Conservation (phyloP, 352 stramenopile species). For the Peronospora tabacina region DNA sequence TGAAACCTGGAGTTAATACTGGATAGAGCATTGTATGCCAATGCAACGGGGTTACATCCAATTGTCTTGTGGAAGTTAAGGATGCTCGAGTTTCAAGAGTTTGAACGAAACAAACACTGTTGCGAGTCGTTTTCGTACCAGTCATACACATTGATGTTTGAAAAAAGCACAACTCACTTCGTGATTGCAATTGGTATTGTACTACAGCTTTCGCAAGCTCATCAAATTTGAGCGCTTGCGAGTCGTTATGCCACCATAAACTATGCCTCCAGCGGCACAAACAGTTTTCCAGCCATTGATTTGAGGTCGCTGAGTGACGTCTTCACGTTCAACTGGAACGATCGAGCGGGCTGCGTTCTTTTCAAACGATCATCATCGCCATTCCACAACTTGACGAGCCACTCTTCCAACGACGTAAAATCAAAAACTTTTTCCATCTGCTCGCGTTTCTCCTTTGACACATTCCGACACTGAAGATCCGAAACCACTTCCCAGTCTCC, state of each 20-base stretch:
- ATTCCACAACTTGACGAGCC: constrained; percentile 53
- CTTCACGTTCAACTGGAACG: constrained; percentile 43
- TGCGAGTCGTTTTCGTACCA: no score
- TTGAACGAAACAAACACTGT: no score
- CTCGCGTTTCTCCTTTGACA: constrained; percentile 55
- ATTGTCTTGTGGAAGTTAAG: no score
- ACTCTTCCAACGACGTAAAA: constrained; percentile 58
- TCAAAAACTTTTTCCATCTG: constrained; percentile 50
- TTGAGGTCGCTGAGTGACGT: constrained; percentile 53
- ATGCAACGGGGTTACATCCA: no score
- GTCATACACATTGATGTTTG: no score
- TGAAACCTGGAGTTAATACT: no score
- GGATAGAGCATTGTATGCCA: no score
- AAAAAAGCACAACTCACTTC: no score
- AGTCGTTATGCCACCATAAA: background rate
- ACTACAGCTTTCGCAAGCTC: no score
- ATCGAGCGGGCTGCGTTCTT: constrained; percentile 15
- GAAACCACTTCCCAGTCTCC: constrained; percentile 72
- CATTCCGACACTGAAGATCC: constrained; percentile 44
- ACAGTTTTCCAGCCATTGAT: constrained; percentile 47
- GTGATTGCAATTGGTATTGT: no score
- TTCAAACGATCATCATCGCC: constrained; percentile 17
- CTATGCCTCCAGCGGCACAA: constrained; percentile 35
- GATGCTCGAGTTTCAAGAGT: no score
- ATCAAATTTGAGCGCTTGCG: no score